Conservation (phyloP, 1,284 basidiomycete species). For the Papiliotrema nemorosa region DNA sequence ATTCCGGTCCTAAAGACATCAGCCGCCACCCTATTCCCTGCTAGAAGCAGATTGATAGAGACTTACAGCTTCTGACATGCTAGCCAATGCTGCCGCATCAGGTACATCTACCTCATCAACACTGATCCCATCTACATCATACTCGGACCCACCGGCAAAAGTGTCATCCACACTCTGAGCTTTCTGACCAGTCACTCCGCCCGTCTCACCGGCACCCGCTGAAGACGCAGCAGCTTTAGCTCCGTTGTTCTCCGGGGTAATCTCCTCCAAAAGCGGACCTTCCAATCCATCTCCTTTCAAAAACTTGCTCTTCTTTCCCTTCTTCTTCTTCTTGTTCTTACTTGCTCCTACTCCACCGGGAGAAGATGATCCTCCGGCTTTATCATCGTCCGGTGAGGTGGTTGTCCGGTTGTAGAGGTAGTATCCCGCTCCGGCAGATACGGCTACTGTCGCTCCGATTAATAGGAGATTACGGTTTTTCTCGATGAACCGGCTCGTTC, state of each 20-base stretch:
- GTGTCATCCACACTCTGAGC: neutral
- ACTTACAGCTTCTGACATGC: conserved; percentile 32
- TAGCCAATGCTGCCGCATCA: conserved; percentile 27
- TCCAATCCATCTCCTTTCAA: conserved; percentile 51
- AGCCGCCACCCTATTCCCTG: neutral
- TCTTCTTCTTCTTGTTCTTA: conserved; percentile 60
- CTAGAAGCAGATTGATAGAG: neutral
- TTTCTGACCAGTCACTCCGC: too few relatives aligned
- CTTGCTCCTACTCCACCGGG: conserved; percentile 28
- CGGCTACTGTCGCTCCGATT: conserved; percentile 61
- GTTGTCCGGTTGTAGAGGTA: conserved; percentile 53
- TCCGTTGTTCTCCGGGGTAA: conserved; percentile 39
- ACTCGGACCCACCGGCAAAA: neutral
- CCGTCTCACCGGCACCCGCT: too few relatives aligned
- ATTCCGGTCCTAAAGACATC: conserved; percentile 63
- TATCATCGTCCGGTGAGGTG: neutral
- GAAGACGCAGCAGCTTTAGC: too few relatives aligned
- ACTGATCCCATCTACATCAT: too few relatives aligned
- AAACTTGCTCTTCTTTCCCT: conserved; percentile 49
- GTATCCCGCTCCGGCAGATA: conserved; percentile 72
- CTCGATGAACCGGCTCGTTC: conserved; percentile 45
- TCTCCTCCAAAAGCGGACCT: conserved; percentile 73
- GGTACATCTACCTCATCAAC: conserved; percentile 26
- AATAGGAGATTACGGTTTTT: conserved; percentile 46
- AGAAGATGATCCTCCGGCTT: neutral